Evolutionary conservation across 371 early-diverging fungal species (phyloP), one percentile per base, ranked within the genome.

Genomic region (Blakeslea trispora): DNA sequence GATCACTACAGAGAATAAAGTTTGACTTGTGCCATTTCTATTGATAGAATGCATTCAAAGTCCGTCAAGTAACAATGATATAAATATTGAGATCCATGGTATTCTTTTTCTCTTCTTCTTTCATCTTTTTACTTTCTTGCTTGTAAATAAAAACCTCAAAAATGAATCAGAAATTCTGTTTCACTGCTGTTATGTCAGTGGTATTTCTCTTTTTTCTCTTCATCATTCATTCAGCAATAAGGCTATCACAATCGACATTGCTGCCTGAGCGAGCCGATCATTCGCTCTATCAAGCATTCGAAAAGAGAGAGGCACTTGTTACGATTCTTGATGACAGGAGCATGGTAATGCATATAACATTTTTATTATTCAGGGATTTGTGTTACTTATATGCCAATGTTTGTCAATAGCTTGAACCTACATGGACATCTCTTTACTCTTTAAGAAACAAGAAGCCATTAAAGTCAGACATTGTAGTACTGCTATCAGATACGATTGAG

Each of bases 351-450:
- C 47, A 37, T 11, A 41, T 17, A n/a, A n/a, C n/a, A n/a, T n/a
- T n/a, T n/a, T n/a, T n/a, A 8, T 31, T 6, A 13, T 49, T 32
- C 31, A 40, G 11, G 37, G 11, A 6, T 37, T 10, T 37, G 39
- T 46, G 34, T 55, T 40, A 48, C 49, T 42, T 13, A 49, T 11
- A 28, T 17, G 13, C 1, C 10, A 40, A 17, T 8, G 24, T n/a
- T 1, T 35, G 39, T 22, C 21, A 24, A 15, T 44, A 71, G 71
- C 52, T 66, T 19, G 59, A 67, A 37, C 47, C 71, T n/a, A 44
- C 62, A 7, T 34, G 59, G 32, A 65, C 68, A 10, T 62, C 68
- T 3, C 24, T 71, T 10, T 64, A 68, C 53, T 68, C 72, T 0
- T 46, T 71, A 15, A 3, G 7, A 7, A 52, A 59, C 15, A 50